Base-by-base conservation (phyloP, 805 yeast genomes). In the Candida tammaniensis region DNA sequence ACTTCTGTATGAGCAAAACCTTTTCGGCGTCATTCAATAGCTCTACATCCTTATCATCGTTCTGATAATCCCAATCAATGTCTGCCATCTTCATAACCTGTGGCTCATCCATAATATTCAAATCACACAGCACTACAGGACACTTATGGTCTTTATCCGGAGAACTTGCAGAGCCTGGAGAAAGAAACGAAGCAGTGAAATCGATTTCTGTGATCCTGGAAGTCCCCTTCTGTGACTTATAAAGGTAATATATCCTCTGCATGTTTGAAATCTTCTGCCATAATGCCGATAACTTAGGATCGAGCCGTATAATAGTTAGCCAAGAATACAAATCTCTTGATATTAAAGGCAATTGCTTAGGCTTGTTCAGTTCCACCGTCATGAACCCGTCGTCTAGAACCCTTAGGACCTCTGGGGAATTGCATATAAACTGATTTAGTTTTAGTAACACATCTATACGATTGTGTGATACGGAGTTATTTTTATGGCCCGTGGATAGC, bases 41-140 rank as follows among this genome's bases (percentile, higher is more conserved):
- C 10, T 19, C 22, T 7, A 10, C 9, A 10, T 19, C 9, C 22
- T 19, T 19, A 7, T 7, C 10, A 19, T 19, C 10, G 10, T 19
- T 7, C 7, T 10, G 7, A 19, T 19, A 19, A 10, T 19, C 22
- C 7, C 7, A 19, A 10, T 7, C 7, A 19, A 7, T 7, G 10
- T 7, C 9, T 7, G 22, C 7, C 10, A 19, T 7, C 22, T 19
- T 19, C 9, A 7, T 19, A 19, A 7, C 10, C n/a, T 7, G 25
- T 9, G 25, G 10, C 17, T 33, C 36, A 17, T 48, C 49, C 64
- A 63, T 54, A 26, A 59, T 49, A 38, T 60, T 58, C 40, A 64
- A 54, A 42, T 62, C 70, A 36, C 65, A 63, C 32, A 59, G 68
- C 22, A 64, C 54, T 2, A 66, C 71, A 1, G 72, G 71, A 33